phyloP scores from a whole-genome alignment of 225 moss, liverwort and hornwort genomes.

The Marchantia paleacea region DNA sequence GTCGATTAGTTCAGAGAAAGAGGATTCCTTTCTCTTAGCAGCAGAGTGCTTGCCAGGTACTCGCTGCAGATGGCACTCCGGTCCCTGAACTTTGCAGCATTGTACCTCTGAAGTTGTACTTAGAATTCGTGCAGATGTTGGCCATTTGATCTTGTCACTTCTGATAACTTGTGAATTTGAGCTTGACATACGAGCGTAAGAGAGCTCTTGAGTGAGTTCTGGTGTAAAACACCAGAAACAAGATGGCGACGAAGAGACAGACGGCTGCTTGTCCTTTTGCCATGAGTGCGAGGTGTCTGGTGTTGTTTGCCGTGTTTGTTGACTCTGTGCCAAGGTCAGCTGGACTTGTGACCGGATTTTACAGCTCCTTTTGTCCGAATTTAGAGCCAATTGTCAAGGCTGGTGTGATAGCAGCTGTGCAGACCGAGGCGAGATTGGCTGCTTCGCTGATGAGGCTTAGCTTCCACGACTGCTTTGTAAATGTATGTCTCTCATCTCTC shows the following conservation, averaged over 20 bases:
- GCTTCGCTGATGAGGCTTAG: conserved; percentile 27
- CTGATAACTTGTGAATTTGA: no score
- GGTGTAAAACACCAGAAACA: no score
- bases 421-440: conserved; percentile 18
- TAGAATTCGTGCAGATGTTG: no score
- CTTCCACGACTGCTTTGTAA: conserved; percentile 39
- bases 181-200: no score
- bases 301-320: neutral
- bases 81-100: no score
- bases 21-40: no score
- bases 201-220: no score
- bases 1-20: no score
- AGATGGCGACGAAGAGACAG: neutral
- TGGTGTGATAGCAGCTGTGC: neutral
- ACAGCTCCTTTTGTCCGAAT: conserved; percentile 13
- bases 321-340: neutral
- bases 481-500: neutral
- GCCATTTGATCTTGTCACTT: no score
- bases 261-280: neutral
- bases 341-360: conserved; percentile 5
- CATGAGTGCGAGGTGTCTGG: neutral
- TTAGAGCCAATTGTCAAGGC: neutral
- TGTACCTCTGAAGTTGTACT: no score
- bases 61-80: no score
- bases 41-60: no score